Percentiles rank a stretch among this genome's conserved stretches.
Evolutionary conservation across 2,329 filamentous ascomycete genomes (phyloP).

Genomic region (Alternaria longipes): DNA sequence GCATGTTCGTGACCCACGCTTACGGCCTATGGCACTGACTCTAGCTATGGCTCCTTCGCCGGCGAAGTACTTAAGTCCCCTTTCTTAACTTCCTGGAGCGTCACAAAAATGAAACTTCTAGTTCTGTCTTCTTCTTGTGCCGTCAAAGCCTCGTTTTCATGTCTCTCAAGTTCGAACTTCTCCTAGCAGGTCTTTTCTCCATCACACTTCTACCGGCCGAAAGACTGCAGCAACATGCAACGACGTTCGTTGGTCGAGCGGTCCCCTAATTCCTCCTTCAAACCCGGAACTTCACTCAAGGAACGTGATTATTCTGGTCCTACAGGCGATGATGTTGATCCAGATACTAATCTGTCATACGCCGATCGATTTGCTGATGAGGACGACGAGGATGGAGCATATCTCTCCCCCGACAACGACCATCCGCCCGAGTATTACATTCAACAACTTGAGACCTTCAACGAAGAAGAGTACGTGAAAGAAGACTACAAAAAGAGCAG

Average conservation of each 20-base stretch:
- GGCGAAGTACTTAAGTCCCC: not conserved
- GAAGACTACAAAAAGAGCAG: conserved; percentile 32
- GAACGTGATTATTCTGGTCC: not conserved
- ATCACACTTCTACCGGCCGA: not conserved
- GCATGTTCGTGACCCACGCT: not conserved
- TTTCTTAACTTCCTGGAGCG: not conserved
- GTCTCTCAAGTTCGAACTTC: not conserved
- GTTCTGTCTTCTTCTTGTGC: not conserved
- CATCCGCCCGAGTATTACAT: conserved; percentile 29
- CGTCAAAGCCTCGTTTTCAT: not conserved
- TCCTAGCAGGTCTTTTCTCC: not conserved
- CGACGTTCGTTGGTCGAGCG: not conserved
- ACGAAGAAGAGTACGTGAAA: conserved; percentile 26
- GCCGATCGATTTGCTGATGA: not conserved
- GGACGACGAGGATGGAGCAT: not conserved
- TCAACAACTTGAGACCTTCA: conserved; percentile 20
- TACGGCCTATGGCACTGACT: not conserved
- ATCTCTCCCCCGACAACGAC: conserved; percentile 11
- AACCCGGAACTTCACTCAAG: not conserved
- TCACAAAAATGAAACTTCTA: not conserved
- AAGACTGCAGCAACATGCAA: not conserved
- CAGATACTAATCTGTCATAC: not conserved
- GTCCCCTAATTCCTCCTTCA: not conserved
- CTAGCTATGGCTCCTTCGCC: not conserved
- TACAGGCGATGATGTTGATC: not conserved